Evolutionary conservation across 768 basidiomycete species (phyloP), one percentile per base, ranked within the genome.

Genomic region (Termitomyces sp.): DNA sequence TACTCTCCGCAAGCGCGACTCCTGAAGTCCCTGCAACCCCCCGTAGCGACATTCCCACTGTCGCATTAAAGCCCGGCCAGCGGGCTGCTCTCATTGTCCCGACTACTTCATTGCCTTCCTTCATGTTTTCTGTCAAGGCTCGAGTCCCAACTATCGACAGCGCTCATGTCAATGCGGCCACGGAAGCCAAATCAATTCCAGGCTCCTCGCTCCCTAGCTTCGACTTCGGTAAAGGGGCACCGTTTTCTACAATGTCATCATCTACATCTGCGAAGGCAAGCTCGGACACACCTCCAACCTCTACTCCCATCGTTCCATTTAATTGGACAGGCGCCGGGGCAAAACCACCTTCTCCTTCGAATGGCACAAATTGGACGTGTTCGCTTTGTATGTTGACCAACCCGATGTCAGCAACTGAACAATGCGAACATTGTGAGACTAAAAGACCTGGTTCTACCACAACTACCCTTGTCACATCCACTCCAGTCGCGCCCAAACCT

Each of bases 161-260:
- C 51, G 58, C 50, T 55, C 67, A 66, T 55, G 52, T 61, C 8
- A 66, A 68, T 37, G 66, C 69, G 14, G 67, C 66, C 6, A 67
- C 73, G 33, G 67, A 67, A 28, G 86, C 75, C 28, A 74, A 73
- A 61, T 62, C 68, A 15, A 58, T 77, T 28, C 68, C 77, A 11
- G 58, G 65, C 37, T 63, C 71, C 1, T 74, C 75, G 12, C 74
- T 89, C 10, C 86, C 86, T 0, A 61, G 55, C 3, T 79, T 76
- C 48, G 67, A 73, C 43, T 72, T 82, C 51, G 45, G 44, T 31
- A 49, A 50, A 14, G 31, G 37, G 7, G n/a, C n/a, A 50, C 19
- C 38, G 40, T 33, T n/a, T 26, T 8, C 31, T 14, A 9, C 42
- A 5, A 26, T 21, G 17, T 31, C 54, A 30, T 38, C 44, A 37